Conservation (phyloP, 805 yeast species). For the Tanozyma kutaoensis region DNA sequence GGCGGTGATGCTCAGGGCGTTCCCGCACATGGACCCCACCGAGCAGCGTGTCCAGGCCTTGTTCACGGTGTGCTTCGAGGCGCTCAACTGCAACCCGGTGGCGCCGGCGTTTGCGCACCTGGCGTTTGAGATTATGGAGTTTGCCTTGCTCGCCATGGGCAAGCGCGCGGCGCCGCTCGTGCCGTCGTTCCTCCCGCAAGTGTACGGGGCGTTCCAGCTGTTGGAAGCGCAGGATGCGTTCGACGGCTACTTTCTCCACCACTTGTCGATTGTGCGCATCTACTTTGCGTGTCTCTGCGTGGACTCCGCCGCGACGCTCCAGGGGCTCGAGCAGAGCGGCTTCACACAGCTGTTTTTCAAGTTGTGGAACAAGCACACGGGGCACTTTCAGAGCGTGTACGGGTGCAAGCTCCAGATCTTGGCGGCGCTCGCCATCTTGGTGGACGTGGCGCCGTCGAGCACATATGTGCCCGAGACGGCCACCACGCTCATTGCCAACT, state of each 20-base stretch:
- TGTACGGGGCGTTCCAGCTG: conserved; percentile 14
- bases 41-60: conserved; percentile 16
- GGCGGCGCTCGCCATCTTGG: conserved; percentile 26
- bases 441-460: conserved; percentile 16
- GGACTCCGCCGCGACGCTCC: conserved; percentile 22
- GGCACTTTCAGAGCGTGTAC: conserved; percentile 36
- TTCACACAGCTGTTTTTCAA: conserved; percentile 25
- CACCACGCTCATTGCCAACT: conserved; percentile 25
- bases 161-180: conserved; percentile 17
- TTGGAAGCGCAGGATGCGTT: conserved; percentile 25
- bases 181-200: conserved; percentile 15
- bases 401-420: conserved; percentile 42
- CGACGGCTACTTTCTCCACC: conserved; percentile 31
- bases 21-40: conserved; percentile 19
- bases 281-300: conserved; percentile 26
- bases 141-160: conserved; percentile 18
- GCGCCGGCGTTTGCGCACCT: conserved; percentile 28
- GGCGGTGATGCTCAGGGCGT: conserved; percentile 38
- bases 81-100: conserved; percentile 17
- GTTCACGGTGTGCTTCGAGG: conserved; percentile 20
- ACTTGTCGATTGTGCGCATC: conserved; percentile 27
- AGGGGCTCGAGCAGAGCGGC: conserved; percentile 22
- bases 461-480: conserved; percentile 23
- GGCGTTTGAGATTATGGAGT: conserved; percentile 25
- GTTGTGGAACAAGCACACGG: conserved; percentile 35